Conservation (phyloP, 257 asterid genomes). For the Prunella vulgaris region DNA sequence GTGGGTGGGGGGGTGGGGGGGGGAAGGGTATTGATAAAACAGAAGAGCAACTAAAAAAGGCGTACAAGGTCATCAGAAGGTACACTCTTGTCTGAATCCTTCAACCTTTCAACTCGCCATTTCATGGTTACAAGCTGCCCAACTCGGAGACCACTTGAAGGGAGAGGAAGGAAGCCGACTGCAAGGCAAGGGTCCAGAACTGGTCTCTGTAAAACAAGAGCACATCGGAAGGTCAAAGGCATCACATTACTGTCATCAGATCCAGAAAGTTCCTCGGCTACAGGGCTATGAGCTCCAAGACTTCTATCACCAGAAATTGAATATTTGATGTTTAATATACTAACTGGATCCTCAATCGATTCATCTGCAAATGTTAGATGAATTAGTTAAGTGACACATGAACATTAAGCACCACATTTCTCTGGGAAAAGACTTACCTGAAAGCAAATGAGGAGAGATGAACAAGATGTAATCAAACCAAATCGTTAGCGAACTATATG, state of each 20-base stretch:
- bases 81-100: conserved; percentile 39
- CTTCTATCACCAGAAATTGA: conserved; percentile 71
- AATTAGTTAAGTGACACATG: neutral
- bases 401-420: neutral
- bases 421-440: neutral
- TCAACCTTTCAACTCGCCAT: conserved; percentile 94
- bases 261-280: conserved; percentile 37
- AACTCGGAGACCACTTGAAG: conserved; percentile 83
- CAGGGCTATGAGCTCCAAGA: conserved; percentile 83
- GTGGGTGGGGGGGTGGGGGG: neutral
- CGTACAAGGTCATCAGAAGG: conserved; percentile 54
- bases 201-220: conserved; percentile 73
- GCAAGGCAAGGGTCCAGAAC: conserved; percentile 97
- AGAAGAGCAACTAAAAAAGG: conserved; percentile 18
- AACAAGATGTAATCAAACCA: no score
- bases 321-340: conserved; percentile 67
- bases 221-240: conserved; percentile 67
- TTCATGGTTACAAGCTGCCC: conserved; percentile 93
- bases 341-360: conserved; percentile 44
- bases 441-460: neutral
- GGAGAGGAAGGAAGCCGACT: conserved; percentile 93
- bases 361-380: conserved; percentile 45
- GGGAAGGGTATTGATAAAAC: neutral
- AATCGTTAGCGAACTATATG: no score
- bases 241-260: conserved; percentile 36